phyloP scores from a whole-genome alignment of 148 eudicot genomes.

The Polygonum maritimum region DNA sequence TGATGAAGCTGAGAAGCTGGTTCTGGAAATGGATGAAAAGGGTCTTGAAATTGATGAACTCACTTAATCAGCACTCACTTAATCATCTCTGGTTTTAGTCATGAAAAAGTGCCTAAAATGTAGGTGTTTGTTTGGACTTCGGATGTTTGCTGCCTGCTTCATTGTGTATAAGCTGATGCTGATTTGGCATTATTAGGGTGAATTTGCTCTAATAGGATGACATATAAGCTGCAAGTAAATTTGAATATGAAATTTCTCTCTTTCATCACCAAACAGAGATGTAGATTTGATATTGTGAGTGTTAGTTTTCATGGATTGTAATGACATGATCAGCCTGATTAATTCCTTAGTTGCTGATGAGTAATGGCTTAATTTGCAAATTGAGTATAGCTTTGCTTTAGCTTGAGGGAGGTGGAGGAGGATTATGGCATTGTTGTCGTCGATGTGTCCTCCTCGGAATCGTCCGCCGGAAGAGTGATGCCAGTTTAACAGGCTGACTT shows the following conservation, averaged over 20 bases:
- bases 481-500: too few relatives aligned
- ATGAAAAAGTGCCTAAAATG: too few relatives aligned
- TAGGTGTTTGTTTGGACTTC: too few relatives aligned
- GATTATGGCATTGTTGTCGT: slow-evolving; percentile 31
- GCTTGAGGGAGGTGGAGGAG: slow-evolving; percentile 30
- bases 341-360: neutral
- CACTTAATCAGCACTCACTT: slow-evolving; percentile 76
- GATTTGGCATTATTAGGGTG: neutral
- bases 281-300: neutral
- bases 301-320: neutral
- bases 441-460: slow-evolving; percentile 37
- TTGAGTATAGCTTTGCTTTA: neutral
- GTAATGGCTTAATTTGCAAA: neutral
- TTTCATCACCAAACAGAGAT: neutral
- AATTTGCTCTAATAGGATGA: neutral
- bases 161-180: too few relatives aligned
- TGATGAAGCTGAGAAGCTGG: slow-evolving; percentile 59
- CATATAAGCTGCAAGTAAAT: neutral
- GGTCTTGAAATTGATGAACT: slow-evolving; percentile 69
- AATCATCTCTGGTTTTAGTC: too few relatives aligned
- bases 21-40: slow-evolving; percentile 65
- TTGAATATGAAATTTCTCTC: neutral
- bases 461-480: slow-evolving; percentile 41
- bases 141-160: too few relatives aligned
- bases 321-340: neutral